Percentiles rank a stretch among this genome's conserved stretches.
Conservation (phyloP, 345 rosid genomes). For the Firmiana major region DNA sequence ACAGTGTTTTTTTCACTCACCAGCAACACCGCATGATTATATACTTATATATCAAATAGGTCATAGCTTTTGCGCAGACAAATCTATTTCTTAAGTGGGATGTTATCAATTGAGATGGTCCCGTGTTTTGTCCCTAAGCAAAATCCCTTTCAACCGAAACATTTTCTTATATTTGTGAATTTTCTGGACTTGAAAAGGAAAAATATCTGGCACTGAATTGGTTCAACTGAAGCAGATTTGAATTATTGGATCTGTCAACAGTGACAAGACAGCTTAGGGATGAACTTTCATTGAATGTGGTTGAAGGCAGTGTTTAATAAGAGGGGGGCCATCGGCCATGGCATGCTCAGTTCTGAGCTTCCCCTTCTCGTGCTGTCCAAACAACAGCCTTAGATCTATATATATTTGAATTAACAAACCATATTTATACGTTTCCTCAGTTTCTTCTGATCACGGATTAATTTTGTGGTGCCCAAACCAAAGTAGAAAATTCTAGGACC, state of each 20-base stretch:
- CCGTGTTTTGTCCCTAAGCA: neutral
- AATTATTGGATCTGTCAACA: neutral
- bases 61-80: neutral
- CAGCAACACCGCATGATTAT: neutral
- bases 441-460: neutral
- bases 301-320: neutral
- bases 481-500: neutral
- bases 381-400: neutral
- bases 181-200: no score
- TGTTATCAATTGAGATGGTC: neutral
- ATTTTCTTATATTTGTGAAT: no score
- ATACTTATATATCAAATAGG: neutral
- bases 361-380: neutral
- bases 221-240: no score
- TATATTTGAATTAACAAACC: neutral
- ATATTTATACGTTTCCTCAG: neutral
- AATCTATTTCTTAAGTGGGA: neutral
- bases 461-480: neutral
- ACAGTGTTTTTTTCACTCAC: neutral
- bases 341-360: neutral
- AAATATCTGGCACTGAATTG: no score
- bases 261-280: neutral
- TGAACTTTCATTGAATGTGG: slow-evolving; percentile 9
- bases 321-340: neutral
- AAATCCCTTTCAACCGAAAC: neutral